These are phyloP conservation scores for Nannizziopsis arthrosporioides DNA, from an alignment of 2,329 filamentous ascomycete species.

Conservation along the genomic window DNA sequence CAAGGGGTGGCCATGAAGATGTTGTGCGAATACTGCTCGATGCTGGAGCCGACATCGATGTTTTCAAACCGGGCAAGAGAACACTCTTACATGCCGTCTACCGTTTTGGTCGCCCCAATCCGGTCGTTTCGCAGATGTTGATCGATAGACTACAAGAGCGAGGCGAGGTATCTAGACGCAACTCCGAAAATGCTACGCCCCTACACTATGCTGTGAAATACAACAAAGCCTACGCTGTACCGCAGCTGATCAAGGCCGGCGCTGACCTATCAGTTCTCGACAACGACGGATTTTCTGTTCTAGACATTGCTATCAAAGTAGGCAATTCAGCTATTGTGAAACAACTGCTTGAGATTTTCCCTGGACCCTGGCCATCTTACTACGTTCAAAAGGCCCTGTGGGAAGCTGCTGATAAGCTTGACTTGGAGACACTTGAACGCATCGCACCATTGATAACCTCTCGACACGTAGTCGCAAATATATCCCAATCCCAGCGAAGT, in stretches of 20 bases:
- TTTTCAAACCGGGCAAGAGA: constrained; percentile 4
- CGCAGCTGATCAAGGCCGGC: constrained; percentile 6
- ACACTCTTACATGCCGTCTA: constrained; percentile 3
- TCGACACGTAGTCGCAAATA: background rate
- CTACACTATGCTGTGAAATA: constrained; percentile 6
- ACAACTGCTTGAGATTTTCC: background rate
- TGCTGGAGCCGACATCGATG: constrained; percentile 19
- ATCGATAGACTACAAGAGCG: constrained; percentile 2
- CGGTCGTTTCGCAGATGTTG: constrained; percentile 3
- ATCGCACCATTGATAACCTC: background rate
- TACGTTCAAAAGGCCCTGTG: constrained; percentile 6
- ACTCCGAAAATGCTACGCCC: background rate
- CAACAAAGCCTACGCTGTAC: constrained; percentile 5
- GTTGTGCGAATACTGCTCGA: constrained; percentile 20
- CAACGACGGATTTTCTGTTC: constrained; percentile 1
- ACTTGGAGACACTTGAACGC: constrained; percentile 1
- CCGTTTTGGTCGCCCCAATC: background rate
- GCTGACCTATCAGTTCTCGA: constrained; percentile 3
- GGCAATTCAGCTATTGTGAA: background rate
- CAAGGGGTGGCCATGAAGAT: constrained; percentile 17
- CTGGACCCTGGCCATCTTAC: constrained; percentile 6
- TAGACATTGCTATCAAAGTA: constrained; percentile 5
- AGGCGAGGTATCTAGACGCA: constrained; percentile 1
- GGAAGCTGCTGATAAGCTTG: constrained; percentile 4
- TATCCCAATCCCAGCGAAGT: constrained; percentile 1